These are phyloP conservation scores for Brettanomyces bruxellensis DNA, from an alignment of 805 yeast genomes.

Conservation along the genomic window DNA sequence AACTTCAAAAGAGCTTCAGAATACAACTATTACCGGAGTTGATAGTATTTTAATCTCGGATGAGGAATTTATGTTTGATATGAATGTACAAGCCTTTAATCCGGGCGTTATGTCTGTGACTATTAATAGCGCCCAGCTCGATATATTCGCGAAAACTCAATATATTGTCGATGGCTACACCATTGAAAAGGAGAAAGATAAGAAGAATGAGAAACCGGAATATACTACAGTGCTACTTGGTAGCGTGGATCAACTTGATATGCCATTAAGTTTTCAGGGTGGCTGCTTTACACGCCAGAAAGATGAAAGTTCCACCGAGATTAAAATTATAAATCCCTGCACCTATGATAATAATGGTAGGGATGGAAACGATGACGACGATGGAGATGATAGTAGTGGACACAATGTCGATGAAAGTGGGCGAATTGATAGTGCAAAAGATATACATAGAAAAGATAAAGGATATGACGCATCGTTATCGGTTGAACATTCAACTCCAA, in stretches of 20 bases:
- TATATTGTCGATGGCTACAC: conserved; percentile 23
- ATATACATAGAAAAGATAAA: not conserved
- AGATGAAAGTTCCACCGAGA: conserved; percentile 54
- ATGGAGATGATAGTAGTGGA: conserved; percentile 3
- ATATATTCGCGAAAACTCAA: conserved; percentile 72
- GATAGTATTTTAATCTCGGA: conserved; percentile 68
- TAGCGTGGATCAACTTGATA: conserved; percentile 52
- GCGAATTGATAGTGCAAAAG: not conserved
- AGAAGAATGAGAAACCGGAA: not conserved
- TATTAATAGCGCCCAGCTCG: conserved; percentile 61
- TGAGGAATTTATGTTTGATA: conserved; percentile 76
- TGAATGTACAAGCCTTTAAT: conserved; percentile 71
- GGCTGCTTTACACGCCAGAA: conserved; percentile 61
- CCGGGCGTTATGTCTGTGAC: conserved; percentile 74
- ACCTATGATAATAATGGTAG: conserved; percentile 18
- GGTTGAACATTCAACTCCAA: not conserved
- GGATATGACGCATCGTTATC: not conserved
- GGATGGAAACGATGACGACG: conserved; percentile 11
- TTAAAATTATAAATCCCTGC: conserved; percentile 71
- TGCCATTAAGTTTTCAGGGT: conserved; percentile 68
- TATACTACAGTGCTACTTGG: conserved; percentile 64
- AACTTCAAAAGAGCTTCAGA: conserved; percentile 72
- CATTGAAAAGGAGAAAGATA: not conserved
- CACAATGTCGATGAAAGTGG: not conserved
- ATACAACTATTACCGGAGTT: conserved; percentile 51